phyloP scores from a whole-genome alignment of 2,329 filamentous ascomycete genomes.

The Claviceps purpurea region DNA sequence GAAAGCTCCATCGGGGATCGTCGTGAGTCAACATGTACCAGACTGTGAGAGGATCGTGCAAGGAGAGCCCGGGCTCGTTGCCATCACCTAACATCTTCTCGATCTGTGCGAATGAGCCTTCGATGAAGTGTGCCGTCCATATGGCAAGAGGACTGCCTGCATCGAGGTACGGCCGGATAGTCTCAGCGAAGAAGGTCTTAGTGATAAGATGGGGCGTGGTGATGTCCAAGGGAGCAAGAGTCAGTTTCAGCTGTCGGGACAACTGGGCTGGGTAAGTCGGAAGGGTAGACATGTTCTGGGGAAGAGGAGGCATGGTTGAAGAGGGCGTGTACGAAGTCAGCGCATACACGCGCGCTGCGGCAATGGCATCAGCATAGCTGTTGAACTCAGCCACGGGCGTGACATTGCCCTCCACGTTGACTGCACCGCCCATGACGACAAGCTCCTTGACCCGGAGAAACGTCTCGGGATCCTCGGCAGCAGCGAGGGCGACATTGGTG shows the following conservation, averaged over 20 bases:
- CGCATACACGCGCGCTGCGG: slow-evolving; percentile 63
- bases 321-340: slow-evolving; percentile 60
- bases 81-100: slow-evolving; percentile 45
- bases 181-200: slow-evolving; percentile 42
- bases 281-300: slow-evolving; percentile 35
- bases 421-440: slow-evolving; percentile 86
- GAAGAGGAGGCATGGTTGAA: slow-evolving; percentile 66
- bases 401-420: slow-evolving; percentile 70
- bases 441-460: slow-evolving; percentile 85
- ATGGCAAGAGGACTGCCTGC: slow-evolving; percentile 58
- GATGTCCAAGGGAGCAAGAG: slow-evolving; percentile 64
- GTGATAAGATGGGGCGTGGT: slow-evolving; percentile 57
- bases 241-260: slow-evolving; percentile 50
- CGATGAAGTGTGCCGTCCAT: slow-evolving; percentile 61
- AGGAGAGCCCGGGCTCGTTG: slow-evolving; percentile 44
- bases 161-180: slow-evolving; percentile 40
- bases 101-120: slow-evolving; percentile 57
- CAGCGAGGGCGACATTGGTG: slow-evolving; percentile 86
- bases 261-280: slow-evolving; percentile 51
- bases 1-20: slow-evolving; percentile 43
- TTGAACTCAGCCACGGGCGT: slow-evolving; percentile 90
- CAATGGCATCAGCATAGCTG: slow-evolving; percentile 74
- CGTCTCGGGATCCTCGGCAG: slow-evolving; percentile 74
- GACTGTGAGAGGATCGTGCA: slow-evolving; percentile 68
- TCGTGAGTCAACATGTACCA: slow-evolving; percentile 61